These are phyloP conservation scores for Colletotrichum spinosum DNA, from an alignment of 2,329 filamentous ascomycete species.

Conservation along the genomic window DNA sequence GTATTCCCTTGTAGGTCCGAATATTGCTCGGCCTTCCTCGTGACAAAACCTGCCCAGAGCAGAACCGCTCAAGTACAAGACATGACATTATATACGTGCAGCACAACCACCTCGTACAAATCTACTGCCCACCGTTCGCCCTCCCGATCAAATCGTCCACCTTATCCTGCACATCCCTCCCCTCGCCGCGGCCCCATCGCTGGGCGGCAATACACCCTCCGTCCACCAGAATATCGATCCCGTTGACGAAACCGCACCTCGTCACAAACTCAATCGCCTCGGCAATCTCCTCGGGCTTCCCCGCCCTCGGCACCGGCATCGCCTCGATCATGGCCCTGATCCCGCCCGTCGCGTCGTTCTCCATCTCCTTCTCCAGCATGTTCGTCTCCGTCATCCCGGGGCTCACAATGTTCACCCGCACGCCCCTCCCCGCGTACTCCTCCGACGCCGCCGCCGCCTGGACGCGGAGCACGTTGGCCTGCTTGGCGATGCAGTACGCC, in stretches of 20 bases:
- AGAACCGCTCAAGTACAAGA: too few species aligned
- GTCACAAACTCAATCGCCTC: constrained; percentile 22
- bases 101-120: too few species aligned
- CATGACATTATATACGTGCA: too few species aligned
- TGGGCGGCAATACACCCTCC: constrained; percentile 12
- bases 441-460: constrained; percentile 10
- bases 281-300: constrained; percentile 16
- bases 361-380: constrained; percentile 23
- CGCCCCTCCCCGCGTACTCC: not conserved
- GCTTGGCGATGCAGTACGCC: constrained; percentile 20
- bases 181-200: constrained; percentile 4
- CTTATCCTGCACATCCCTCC: too few species aligned
- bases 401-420: constrained; percentile 18
- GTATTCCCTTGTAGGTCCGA: too few species aligned
- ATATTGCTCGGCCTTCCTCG: too few species aligned
- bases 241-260: constrained; percentile 15
- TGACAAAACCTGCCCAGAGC: too few species aligned
- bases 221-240: constrained; percentile 12
- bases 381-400: constrained; percentile 22
- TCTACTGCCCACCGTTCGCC: too few species aligned
- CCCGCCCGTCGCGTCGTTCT: not conserved
- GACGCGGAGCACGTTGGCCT: constrained; percentile 6
- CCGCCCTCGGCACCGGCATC: constrained; percentile 19
- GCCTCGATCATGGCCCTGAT: constrained; percentile 6
- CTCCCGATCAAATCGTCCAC: too few species aligned